These are phyloP conservation scores for Teunomyces aglyptinius DNA, from an alignment of 805 yeast genomes.

Conservation along the genomic window DNA sequence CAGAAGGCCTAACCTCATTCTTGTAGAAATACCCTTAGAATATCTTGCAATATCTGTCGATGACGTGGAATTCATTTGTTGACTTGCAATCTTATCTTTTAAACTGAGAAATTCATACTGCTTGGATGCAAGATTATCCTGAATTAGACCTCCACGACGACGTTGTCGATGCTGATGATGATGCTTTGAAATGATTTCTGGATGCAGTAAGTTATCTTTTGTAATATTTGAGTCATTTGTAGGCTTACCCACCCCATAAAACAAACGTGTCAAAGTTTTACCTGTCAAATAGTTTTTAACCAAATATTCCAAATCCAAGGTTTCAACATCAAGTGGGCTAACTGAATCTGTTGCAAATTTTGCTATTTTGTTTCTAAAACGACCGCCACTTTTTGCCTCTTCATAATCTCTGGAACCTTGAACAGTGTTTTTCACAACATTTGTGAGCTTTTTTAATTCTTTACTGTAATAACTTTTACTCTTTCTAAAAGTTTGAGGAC, in stretches of 20 bases:
- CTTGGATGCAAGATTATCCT: conserved; percentile 1
- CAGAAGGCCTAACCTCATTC: conserved; percentile 35
- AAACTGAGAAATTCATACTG: conserved; percentile 33
- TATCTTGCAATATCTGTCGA: conserved; percentile 22
- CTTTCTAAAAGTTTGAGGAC: conserved; percentile 11
- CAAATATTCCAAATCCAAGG: conserved; percentile 36
- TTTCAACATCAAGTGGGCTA: conserved; percentile 40
- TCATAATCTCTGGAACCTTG: conserved; percentile 47
- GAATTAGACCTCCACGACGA: neutral
- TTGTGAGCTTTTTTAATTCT: conserved; percentile 51
- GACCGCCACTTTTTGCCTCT: conserved; percentile 20
- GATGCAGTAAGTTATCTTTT: neutral
- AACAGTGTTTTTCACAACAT: conserved; percentile 69
- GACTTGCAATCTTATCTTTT: conserved; percentile 27
- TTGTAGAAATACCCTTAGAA: conserved; percentile 31
- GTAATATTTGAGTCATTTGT: neutral
- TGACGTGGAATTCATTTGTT: conserved; percentile 13
- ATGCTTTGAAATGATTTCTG: neutral
- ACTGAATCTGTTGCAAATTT: conserved; percentile 31
- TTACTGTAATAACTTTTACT: conserved; percentile 36
- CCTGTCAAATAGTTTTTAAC: conserved; percentile 33
- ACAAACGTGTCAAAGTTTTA: conserved; percentile 31
- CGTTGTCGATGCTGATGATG: conserved; percentile 9
- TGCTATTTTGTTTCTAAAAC: conserved; percentile 32
- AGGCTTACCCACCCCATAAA: conserved; percentile 20